These are phyloP conservation scores for Artemisia annua DNA, from an alignment of 129 eudicot genomes.

Conservation along the genomic window DNA sequence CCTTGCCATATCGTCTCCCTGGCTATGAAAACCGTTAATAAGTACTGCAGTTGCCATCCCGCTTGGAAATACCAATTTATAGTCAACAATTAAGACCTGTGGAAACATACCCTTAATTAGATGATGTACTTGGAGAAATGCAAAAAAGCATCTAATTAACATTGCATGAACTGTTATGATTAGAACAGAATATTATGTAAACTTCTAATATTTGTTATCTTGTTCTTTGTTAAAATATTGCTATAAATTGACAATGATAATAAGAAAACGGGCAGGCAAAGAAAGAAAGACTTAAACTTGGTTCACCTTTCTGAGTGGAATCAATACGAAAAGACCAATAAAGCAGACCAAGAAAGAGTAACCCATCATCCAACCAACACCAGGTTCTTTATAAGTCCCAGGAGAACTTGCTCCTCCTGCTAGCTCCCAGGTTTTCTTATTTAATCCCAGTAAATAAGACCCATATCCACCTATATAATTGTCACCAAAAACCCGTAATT, in stretches of 20 bases:
- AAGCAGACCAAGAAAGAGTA: slow-evolving; percentile 71
- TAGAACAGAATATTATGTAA: slow-evolving; percentile 1
- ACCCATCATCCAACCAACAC: slow-evolving; percentile 75
- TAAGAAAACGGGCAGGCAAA: neutral
- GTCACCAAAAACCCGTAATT: slow-evolving; percentile 9
- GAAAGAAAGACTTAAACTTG: slow-evolving; percentile 2
- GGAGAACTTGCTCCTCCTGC: slow-evolving; percentile 56
- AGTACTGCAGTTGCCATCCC: slow-evolving; percentile 98
- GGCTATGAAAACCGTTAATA: slow-evolving; percentile 78
- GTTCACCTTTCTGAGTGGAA: slow-evolving; percentile 78
- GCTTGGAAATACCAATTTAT: slow-evolving; percentile 72
- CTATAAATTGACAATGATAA: neutral
- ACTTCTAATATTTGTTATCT: neutral
- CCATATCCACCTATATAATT: slow-evolving; percentile 67
- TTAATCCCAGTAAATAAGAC: slow-evolving; percentile 65
- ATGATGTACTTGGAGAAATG: too few species aligned
- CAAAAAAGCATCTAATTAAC: neutral
- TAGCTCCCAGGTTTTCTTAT: slow-evolving; percentile 70
- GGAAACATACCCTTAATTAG: neutral
- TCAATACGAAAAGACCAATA: slow-evolving; percentile 77
- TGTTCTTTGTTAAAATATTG: neutral
- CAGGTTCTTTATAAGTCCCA: slow-evolving; percentile 63
- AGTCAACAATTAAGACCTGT: slow-evolving; percentile 81
- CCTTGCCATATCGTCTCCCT: slow-evolving; percentile 69
- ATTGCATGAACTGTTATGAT: neutral